Base-by-base conservation (phyloP, 805 yeast genomes). In the Gaillardinia entomophila region DNA sequence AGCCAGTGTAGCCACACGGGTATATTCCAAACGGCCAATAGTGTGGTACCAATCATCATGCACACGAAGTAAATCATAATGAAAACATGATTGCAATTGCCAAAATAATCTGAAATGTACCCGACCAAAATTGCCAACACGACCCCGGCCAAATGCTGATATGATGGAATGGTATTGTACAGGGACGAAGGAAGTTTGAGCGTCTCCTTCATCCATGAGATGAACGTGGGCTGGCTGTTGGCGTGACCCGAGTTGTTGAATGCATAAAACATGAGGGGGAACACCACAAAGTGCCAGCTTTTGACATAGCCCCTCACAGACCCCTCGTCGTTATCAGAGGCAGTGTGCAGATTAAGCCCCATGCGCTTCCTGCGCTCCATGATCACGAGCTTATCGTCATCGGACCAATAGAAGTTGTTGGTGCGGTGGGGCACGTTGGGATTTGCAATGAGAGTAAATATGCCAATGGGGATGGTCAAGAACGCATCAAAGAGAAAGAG, bases 1-100 rank as follows among this genome's bases (percentile, higher is more conserved):
- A 68, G 51, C 74, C 77, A 74, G 36, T 73, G 75, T 24, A 66
- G 60, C 1, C 71, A 71, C 10, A 42, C 49, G 1, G 75, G 72
- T 18, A 74, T 62, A 27, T 68, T 42, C 79, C 79, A 76, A 10
- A 41, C 51, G 0, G 75, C 61, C 29, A 73, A 52, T 3, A 66
- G 46, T 4, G 67, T 51, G 47, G 68, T 58, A 3, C 76, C 71
- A 24, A 69, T 36, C 25, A 67, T 53, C 12, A 66, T 51, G 19
- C 59, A 48, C 2, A 64, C 27, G 38, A 70, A 75, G 46, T 50
- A 70, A 3, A 51, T 38, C 2, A 40, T 40, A 10, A 70, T 59
- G 33, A 66, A 66, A 22, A 48, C 46, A 36, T 60, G 57, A 33
- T 67, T 71, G n/a, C n/a, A n/a, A n/a, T n/a, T n/a, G n/a, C 60